These are phyloP conservation scores for Tricholoma matsutake DNA, from an alignment of 768 basidiomycete species.

Conservation along the genomic window DNA sequence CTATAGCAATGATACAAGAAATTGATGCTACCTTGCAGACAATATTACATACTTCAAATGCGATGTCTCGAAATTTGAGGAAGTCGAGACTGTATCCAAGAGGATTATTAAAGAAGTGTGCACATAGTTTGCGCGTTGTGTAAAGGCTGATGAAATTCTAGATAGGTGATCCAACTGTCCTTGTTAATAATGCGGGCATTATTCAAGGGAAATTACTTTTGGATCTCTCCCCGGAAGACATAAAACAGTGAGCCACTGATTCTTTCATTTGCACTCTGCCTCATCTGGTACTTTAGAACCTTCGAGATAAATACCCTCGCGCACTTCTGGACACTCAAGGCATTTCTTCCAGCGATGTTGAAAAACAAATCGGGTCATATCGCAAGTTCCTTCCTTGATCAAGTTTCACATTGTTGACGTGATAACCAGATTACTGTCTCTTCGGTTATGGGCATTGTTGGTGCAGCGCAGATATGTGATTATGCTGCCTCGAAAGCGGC, in stretches of 20 bases:
- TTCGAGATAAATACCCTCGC: slow-evolving; percentile 85
- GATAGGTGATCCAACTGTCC: slow-evolving; percentile 85
- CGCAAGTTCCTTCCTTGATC: slow-evolving; percentile 39
- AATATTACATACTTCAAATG: slow-evolving; percentile 87
- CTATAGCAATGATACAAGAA: background rate
- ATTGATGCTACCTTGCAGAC: slow-evolving; percentile 37
- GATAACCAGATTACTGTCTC: slow-evolving; percentile 65
- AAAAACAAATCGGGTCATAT: slow-evolving; percentile 79
- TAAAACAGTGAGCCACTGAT: slow-evolving; percentile 58
- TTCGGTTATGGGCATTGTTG: slow-evolving; percentile 70
- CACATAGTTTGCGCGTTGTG: background rate
- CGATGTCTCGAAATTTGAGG: slow-evolving; percentile 86
- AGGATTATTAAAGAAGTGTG: slow-evolving; percentile 74
- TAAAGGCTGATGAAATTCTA: slow-evolving; percentile 25
- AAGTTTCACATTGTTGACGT: slow-evolving; percentile 4
- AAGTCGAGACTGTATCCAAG: slow-evolving; percentile 74
- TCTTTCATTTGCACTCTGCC: background rate
- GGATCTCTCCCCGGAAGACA: slow-evolving; percentile 73
- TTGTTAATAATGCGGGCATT: slow-evolving; percentile 95
- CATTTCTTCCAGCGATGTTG: slow-evolving; percentile 89
- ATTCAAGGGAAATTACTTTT: slow-evolving; percentile 86
- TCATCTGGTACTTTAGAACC: slow-evolving; percentile 50
- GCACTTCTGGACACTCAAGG: slow-evolving; percentile 91
- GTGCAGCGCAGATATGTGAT: slow-evolving; percentile 82
- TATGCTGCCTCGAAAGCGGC: slow-evolving; percentile 95